Percentiles rank a stretch among this genome's conserved stretches.
Evolutionary conservation across 768 basidiomycete genomes (phyloP).

Genomic region (Floccularia luteovirens): DNA sequence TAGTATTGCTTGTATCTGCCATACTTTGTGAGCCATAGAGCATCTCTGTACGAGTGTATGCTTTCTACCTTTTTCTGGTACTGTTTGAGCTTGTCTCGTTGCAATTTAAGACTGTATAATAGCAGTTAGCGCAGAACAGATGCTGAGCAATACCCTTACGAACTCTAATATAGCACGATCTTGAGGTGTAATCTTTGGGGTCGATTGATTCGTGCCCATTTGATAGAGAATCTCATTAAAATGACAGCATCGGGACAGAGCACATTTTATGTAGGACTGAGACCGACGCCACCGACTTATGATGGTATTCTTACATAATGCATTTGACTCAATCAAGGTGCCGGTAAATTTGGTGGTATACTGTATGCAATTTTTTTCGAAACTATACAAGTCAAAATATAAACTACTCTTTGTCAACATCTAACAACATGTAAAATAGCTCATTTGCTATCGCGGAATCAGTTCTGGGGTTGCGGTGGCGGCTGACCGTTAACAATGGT

Average conservation of each 20-base stretch:
- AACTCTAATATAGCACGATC: conserved; percentile 96
- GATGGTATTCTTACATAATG: no score
- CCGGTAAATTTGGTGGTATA: no score
- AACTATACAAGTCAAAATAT: no score
- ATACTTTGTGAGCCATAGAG: conserved; percentile 1
- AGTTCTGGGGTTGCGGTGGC: no score
- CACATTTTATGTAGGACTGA: no score
- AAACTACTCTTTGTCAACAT: background rate
- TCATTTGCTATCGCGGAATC: conserved; percentile 9
- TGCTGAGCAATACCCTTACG: conserved; percentile 22
- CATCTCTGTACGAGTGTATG: background rate
- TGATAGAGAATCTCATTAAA: no score
- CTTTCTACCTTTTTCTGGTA: conserved; percentile 84
- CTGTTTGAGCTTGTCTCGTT: conserved; percentile 91
- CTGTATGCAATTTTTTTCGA: no score
- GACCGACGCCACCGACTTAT: no score
- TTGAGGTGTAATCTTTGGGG: conserved; percentile 87
- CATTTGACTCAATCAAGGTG: no score
- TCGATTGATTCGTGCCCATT: conserved; percentile 74
- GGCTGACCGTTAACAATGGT: conserved; percentile 30
- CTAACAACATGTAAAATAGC: background rate
- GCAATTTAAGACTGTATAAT: conserved; percentile 78
- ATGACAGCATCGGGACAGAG: background rate
- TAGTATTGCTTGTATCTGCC: conserved; percentile 81
- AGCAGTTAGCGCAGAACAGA: conserved; percentile 5